These are phyloP conservation scores for Tulasnella sp. DNA, from an alignment of 768 basidiomycete genomes.

Conservation along the genomic window DNA sequence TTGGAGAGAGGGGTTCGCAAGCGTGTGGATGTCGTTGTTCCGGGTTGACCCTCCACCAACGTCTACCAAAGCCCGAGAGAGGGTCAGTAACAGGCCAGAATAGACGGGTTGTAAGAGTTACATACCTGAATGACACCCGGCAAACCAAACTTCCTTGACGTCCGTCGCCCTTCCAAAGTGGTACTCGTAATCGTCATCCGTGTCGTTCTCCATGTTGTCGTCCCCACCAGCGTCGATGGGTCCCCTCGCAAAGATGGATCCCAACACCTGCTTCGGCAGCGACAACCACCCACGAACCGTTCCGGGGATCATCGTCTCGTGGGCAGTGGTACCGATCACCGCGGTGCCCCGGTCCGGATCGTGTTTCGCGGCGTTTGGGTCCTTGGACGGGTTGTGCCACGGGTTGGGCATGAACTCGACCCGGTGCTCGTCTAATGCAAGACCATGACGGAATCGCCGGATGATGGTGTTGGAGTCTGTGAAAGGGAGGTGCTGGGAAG, in stretches of 20 bases:
- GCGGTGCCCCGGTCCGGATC: neutral
- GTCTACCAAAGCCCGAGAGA: neutral
- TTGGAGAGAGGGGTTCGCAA: slow-evolving; percentile 11
- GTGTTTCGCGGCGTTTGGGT: neutral
- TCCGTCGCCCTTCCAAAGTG: neutral
- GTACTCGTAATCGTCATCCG: neutral
- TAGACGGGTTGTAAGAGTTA: slow-evolving; percentile 29
- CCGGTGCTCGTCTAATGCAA: slow-evolving; percentile 16
- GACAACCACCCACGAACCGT: neutral
- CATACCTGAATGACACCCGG: slow-evolving; percentile 4
- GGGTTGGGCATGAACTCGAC: slow-evolving; percentile 13
- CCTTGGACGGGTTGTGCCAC: slow-evolving; percentile 7
- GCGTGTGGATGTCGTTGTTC: neutral
- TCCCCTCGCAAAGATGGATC: neutral
- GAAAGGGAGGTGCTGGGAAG: slow-evolving; percentile 20
- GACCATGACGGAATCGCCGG: slow-evolving; percentile 19
- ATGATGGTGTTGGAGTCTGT: slow-evolving; percentile 16
- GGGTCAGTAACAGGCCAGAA: neutral
- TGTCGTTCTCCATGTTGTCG: neutral
- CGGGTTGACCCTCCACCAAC: slow-evolving; percentile 12
- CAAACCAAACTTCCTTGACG: slow-evolving; percentile 17
- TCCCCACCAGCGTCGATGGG: neutral
- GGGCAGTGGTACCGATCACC: neutral
- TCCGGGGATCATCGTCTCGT: neutral
- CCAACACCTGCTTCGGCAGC: neutral